Evolutionary conservation across 2,329 filamentous ascomycete species (phyloP).

Genomic region (Fusarium sp.): DNA sequence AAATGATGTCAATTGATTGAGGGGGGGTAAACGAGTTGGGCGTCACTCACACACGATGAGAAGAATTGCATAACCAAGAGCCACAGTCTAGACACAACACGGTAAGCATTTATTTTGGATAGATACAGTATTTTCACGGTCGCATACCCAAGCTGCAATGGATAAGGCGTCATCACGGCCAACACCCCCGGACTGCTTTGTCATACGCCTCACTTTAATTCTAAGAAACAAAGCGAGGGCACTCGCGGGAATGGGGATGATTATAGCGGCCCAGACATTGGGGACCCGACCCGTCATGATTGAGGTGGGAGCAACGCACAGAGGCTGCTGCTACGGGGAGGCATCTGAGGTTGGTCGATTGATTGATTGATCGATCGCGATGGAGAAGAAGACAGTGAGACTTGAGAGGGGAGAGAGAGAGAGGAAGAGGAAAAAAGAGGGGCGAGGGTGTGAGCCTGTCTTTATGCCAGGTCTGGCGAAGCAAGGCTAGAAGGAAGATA

Average conservation of each 20-base stretch:
- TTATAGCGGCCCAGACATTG: conserved; percentile 41
- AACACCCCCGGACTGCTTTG: conserved; percentile 29
- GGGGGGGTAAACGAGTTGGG: too few species aligned
- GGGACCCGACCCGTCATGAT: conserved; percentile 39
- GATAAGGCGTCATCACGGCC: conserved; percentile 39
- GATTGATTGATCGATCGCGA: too few species aligned
- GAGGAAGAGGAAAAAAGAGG: conserved; percentile 21
- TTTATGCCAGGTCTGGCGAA: background rate
- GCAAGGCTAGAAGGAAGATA: background rate
- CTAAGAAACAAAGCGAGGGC: conserved; percentile 33
- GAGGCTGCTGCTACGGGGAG: conserved; percentile 9
- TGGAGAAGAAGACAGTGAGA: background rate
- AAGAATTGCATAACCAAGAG: conserved; percentile 28
- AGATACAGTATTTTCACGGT: too few species aligned
- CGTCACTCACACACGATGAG: conserved; percentile 34
- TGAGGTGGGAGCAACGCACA: conserved; percentile 1
- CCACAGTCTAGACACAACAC: conserved; percentile 25
- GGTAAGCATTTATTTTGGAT: background rate
- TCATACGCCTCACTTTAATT: conserved; percentile 43
- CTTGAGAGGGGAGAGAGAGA: background rate
- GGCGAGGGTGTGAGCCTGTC: background rate
- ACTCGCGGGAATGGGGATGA: conserved; percentile 38
- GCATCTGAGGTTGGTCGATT: conserved; percentile 14
- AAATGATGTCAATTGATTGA: conserved; percentile 1
- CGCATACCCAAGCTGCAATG: conserved; percentile 34